These are phyloP conservation scores for Tetrapisispora nanseiensis DNA, from an alignment of 805 yeast species.

Conservation along the genomic window DNA sequence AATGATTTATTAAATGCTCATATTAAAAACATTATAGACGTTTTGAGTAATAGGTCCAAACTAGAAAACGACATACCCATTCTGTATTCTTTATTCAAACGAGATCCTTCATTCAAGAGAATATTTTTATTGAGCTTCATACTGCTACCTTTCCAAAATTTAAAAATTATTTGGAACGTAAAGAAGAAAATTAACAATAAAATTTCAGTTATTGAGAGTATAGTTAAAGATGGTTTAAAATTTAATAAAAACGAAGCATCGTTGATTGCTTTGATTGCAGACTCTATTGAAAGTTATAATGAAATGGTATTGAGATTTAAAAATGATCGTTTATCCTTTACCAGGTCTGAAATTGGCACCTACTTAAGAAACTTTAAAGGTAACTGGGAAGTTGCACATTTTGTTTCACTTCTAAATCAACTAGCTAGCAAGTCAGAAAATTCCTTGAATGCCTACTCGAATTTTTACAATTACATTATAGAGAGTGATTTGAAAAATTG, in stretches of 20 bases:
- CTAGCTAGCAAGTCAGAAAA: slow-evolving; percentile 8
- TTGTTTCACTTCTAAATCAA: slow-evolving; percentile 24
- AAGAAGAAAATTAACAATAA: slow-evolving; percentile 20
- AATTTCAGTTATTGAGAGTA: slow-evolving; percentile 31
- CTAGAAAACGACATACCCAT: slow-evolving; percentile 6
- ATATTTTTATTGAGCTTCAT: slow-evolving; percentile 12
- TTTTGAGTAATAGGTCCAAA: background rate
- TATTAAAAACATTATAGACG: slow-evolving; percentile 6
- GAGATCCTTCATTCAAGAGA: slow-evolving; percentile 11
- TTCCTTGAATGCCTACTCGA: slow-evolving; percentile 25
- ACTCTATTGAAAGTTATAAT: slow-evolving; percentile 22
- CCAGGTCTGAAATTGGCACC: slow-evolving; percentile 52
- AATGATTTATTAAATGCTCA: slow-evolving; percentile 10
- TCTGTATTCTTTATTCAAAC: slow-evolving; percentile 2
- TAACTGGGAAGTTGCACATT: slow-evolving; percentile 39
- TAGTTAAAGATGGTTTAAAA: slow-evolving; percentile 63
- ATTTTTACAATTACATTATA: slow-evolving; percentile 24
- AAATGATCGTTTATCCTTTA: slow-evolving; percentile 9
- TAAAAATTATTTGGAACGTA: slow-evolving; percentile 19
- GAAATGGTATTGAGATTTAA: slow-evolving; percentile 20
- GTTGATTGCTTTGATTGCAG: slow-evolving; percentile 37
- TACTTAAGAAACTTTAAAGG: slow-evolving; percentile 45
- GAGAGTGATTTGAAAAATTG: slow-evolving; percentile 15
- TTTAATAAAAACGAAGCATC: slow-evolving; percentile 49
- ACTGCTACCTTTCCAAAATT: slow-evolving; percentile 17